These are phyloP conservation scores for Colletotrichum karsti DNA, from an alignment of 2,329 filamentous ascomycete genomes.

Conservation along the genomic window DNA sequence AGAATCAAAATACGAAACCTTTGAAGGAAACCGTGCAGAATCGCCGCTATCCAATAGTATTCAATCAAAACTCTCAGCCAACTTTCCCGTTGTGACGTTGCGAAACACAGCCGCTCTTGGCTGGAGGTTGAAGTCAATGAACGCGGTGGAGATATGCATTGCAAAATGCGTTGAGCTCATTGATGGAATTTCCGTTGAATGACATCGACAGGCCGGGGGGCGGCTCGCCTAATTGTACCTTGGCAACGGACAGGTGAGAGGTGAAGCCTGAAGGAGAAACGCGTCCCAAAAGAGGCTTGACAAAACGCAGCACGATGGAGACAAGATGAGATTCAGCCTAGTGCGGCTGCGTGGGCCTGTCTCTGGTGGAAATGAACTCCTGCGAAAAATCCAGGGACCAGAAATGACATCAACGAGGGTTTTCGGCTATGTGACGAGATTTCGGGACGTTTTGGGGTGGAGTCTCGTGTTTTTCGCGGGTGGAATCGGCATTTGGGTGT, in stretches of 20 bases:
- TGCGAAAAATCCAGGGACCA: not conserved
- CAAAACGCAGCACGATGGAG: not conserved
- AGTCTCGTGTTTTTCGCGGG: constrained; percentile 19
- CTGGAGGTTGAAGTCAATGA: not conserved
- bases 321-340: not conserved
- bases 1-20: too few relatives aligned
- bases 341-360: not conserved
- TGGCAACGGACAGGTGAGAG: not conserved
- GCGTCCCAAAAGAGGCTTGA: not conserved
- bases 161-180: constrained; percentile 22
- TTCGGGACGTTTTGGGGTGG: constrained; percentile 22
- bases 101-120: not conserved
- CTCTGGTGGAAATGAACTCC: not conserved
- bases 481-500: constrained; percentile 19
- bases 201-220: not conserved
- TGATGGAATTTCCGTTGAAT: constrained; percentile 20
- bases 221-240: not conserved
- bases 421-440: constrained; percentile 27
- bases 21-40: not conserved
- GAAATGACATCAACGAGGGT: constrained; percentile 29
- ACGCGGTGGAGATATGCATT: not conserved
- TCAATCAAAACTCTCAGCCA: not conserved
- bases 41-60: too few relatives aligned
- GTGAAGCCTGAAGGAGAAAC: not conserved
- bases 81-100: not conserved